Conservation (phyloP, 768 basidiomycete species). For the Gloeostereum incarnatum region DNA sequence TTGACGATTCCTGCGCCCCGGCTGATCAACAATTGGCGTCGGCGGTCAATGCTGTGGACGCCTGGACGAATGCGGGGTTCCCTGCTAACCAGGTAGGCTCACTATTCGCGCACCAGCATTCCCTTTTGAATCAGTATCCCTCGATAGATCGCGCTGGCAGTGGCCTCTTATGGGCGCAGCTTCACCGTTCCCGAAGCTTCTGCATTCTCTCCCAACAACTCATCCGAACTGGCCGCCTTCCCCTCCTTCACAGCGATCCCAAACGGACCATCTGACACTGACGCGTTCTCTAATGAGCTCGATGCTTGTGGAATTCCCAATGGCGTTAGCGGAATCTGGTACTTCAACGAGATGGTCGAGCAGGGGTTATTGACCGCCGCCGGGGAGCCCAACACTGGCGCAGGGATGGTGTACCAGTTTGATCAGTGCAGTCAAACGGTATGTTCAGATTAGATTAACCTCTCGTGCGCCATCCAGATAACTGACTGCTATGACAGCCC, state of each 20-base stretch:
- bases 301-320: slow-evolving; percentile 6
- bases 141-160: slow-evolving; percentile 61
- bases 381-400: slow-evolving; percentile 34
- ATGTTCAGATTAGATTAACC: slow-evolving; percentile 15
- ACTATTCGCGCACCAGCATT: background rate
- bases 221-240: slow-evolving; percentile 28
- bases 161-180: slow-evolving; percentile 75
- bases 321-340: slow-evolving; percentile 38
- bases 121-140: background rate
- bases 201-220: slow-evolving; percentile 23
- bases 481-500: slow-evolving; percentile 29
- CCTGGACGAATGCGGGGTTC: slow-evolving; percentile 74
- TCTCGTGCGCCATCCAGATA: background rate
- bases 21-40: slow-evolving; percentile 52
- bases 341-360: slow-evolving; percentile 53
- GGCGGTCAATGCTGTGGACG: slow-evolving; percentile 56
- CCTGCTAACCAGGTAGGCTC: slow-evolving; percentile 33
- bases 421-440: slow-evolving; percentile 73
- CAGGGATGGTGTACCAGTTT: slow-evolving; percentile 47
- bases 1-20: slow-evolving; percentile 61
- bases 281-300: background rate
- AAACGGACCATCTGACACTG: slow-evolving; percentile 3
- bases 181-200: slow-evolving; percentile 33
- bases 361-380: slow-evolving; percentile 40
- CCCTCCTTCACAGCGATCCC: slow-evolving; percentile 16